Base-by-base conservation (phyloP, 2,329 filamentous ascomycete species). In the Zymoseptoria passerinii region DNA sequence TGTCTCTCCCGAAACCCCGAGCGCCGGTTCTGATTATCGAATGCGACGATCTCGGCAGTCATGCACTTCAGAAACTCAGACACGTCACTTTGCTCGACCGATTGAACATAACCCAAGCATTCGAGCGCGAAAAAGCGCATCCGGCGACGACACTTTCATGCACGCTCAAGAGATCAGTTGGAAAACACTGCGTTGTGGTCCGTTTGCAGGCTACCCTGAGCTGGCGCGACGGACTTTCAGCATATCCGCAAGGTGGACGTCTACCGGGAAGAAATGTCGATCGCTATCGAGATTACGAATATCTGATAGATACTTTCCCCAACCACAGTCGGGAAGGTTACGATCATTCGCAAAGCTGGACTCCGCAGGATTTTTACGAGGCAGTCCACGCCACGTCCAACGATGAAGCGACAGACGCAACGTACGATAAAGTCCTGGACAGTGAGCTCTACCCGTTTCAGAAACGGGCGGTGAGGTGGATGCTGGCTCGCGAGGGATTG, bases 381-480 rank as follows among this genome's bases (percentile, higher is more conserved):
- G 83, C 83, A 16, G 85, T 88, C 1, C 81, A 85, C 66, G 79
- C 85, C 1, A 85, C 88, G 1, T 27, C 75, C 80, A 54, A 74
- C 74, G 50, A 78, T 18, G 53, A 55, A 7, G 50, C 55, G 1
- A 54, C 61, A 4, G 58, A 62, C 1, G 8, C 53, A 8, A 35
- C 35, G 1, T 59, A 62, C 20, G 53, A 64, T 6, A 58, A 61
- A 20, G 56, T 70, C 3, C 64, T 73, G 1, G 65, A 69, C 4
- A 69, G 59, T 16, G 65, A 73, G 0, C 73, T 91, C 0, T 91
- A 84, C 68, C 87, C 87, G 0, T 92, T 90, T 60, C 89, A 92
- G 70, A 82, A 83, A 57, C 77, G 87, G 59, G 82, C 87, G 1
- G 77, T 91, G 2, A 78, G 84, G 52, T 92, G 88, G 88, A 75